phyloP scores from a whole-genome alignment of 805 yeast species.

The Cyberlindnera xylosilytica region DNA sequence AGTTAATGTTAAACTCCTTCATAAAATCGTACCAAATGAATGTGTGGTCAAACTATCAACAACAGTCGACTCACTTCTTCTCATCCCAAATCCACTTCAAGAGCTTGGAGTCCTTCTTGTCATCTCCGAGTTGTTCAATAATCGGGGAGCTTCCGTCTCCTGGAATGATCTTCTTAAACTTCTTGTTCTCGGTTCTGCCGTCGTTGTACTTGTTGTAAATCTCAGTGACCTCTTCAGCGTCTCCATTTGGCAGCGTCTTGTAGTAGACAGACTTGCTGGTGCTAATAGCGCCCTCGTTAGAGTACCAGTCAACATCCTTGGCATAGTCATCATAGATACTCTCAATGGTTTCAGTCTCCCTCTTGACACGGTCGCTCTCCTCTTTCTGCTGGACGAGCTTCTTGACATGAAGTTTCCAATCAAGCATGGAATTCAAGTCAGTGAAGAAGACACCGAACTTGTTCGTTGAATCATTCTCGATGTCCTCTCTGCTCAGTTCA shows the following conservation, averaged over 20 bases:
- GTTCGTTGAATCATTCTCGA: slow-evolving; percentile 41
- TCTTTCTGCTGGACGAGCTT: slow-evolving; percentile 40
- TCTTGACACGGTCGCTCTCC: slow-evolving; percentile 12
- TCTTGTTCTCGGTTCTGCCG: slow-evolving; percentile 38
- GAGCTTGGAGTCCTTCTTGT: slow-evolving; percentile 6
- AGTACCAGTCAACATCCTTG: slow-evolving; percentile 20
- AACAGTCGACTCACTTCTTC: slow-evolving; percentile 3
- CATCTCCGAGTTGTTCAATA: slow-evolving; percentile 22
- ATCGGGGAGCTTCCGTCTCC: slow-evolving; percentile 34
- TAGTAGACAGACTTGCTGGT: slow-evolving; percentile 31
- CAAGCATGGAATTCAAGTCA: slow-evolving; percentile 60
- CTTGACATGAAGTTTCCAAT: slow-evolving; percentile 62
- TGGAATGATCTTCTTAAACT: slow-evolving; percentile 37
- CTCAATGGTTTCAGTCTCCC: slow-evolving; percentile 16
- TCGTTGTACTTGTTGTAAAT: slow-evolving; percentile 38
- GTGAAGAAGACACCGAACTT: slow-evolving; percentile 59
- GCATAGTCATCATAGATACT: slow-evolving; percentile 26
- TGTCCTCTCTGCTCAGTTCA: slow-evolving; percentile 53
- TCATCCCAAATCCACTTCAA: slow-evolving; percentile 25
- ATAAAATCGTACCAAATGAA: neutral
- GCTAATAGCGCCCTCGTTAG: slow-evolving; percentile 2
- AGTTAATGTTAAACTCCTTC: neutral
- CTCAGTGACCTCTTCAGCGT: slow-evolving; percentile 38
- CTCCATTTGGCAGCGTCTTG: slow-evolving; percentile 40
- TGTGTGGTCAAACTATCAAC: too few species aligned